Base-by-base conservation (phyloP, 495 filamentous ascomycete genomes). In the Talaromyces adpressus region DNA sequence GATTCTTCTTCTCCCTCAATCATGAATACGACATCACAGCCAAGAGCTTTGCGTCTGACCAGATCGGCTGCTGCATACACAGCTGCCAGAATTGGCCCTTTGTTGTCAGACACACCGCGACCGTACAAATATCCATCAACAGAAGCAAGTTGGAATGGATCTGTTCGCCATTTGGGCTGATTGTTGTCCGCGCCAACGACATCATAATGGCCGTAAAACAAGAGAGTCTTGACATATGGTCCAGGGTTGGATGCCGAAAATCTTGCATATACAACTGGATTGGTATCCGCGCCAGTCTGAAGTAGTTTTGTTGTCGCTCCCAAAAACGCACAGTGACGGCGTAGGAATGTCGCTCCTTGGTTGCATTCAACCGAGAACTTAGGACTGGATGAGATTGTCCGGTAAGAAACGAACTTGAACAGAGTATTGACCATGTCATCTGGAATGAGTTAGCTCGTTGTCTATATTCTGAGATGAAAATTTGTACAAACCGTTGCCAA, bases 151-250 rank as follows among this genome's bases (percentile, higher is more conserved):
- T 89, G 83, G 70, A 96, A 98, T 0, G 94, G 95, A 65, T 96
- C 89, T 7, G 85, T 84, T 59, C 85, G 85, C 94, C 94, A 98
- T 65, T 89, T 90, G 34, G 77, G 70, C 49, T 83, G 82, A 61
- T 89, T 87, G 34, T 88, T 86, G 62, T 95, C 91, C 0, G 95
- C 94, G 20, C 90, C 84, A n/a, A 98, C 92, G n/a, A 98, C 91
- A 64, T 98, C 94, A 75, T 98, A 98, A 67, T 98, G 94, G 3
- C 95, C 95, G 72, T 98, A 98, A 73, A 98, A 98, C 14, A 98
- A 79, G 36, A 97, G 89, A 0, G 89, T 92, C 75, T 93, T 96
- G 23, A 91, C 83, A 73, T 83, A 70, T 83, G 91, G 74, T 0
- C 76, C 63, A 2, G 73, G 29, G 2, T 75, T 72, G 1, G 76